A percentile compares a stretch with the other conserved stretches of the same genome.
phyloP scores from a whole-genome alignment of 768 basidiomycete species.

The Exsudoporus frostii region DNA sequence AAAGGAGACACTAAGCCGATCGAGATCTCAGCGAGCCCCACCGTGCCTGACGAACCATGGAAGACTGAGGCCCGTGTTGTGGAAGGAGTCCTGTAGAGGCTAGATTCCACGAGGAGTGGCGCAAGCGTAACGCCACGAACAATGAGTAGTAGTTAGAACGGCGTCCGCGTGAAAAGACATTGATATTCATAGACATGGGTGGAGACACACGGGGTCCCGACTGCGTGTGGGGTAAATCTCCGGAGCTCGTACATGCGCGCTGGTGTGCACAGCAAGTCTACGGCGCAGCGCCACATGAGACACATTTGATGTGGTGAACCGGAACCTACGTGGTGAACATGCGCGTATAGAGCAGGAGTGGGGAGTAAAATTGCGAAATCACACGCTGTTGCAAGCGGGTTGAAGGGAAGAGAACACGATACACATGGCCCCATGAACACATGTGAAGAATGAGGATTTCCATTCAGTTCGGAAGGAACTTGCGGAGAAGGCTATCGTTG shows the following conservation, averaged over 20 bases:
- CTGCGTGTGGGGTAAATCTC: slow-evolving; percentile 20
- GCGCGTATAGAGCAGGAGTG: slow-evolving; percentile 7
- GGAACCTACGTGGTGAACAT: slow-evolving; percentile 2
- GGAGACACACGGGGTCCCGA: neutral
- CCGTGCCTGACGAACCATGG: slow-evolving; percentile 11
- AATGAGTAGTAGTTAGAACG: slow-evolving; percentile 2
- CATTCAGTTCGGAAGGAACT: slow-evolving; percentile 25
- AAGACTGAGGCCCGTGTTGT: slow-evolving; percentile 2
- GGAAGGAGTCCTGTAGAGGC: slow-evolving; percentile 8
- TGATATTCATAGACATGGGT: neutral
- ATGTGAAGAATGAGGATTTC: slow-evolving; percentile 14
- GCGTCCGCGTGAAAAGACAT: neutral
- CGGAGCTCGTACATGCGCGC: neutral
- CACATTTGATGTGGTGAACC: neutral
- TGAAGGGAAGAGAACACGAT: slow-evolving; percentile 4
- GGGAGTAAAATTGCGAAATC: slow-evolving; percentile 17
- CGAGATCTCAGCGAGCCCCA: slow-evolving; percentile 25
- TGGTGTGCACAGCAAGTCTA: neutral
- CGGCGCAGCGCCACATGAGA: neutral
- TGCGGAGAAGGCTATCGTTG: slow-evolving; percentile 12
- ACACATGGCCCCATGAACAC: slow-evolving; percentile 1
- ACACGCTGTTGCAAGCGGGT: slow-evolving; percentile 4
- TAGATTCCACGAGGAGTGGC: slow-evolving; percentile 21
- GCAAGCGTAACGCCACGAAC: neutral
- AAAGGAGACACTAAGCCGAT: slow-evolving; percentile 5